Conservation (phyloP, 345 rosid species). For the Camelina hispida region DNA sequence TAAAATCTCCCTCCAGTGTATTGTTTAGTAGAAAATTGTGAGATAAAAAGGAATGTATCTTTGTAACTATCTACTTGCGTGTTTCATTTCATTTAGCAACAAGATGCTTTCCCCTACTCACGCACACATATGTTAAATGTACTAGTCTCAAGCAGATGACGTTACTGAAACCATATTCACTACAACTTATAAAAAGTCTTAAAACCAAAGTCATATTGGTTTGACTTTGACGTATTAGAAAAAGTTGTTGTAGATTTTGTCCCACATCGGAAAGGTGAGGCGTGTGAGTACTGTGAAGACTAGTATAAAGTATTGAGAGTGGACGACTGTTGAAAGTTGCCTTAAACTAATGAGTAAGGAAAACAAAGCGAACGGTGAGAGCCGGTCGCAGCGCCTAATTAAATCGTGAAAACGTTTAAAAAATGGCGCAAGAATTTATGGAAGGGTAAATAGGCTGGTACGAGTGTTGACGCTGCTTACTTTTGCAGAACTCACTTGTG, state of each 20-base stretch:
- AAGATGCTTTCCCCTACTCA: background rate
- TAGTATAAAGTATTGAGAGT: too few species aligned
- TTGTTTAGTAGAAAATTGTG: constrained; percentile 25
- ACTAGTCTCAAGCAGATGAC: too few species aligned
- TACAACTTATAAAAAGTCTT: too few species aligned
- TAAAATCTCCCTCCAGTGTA: background rate
- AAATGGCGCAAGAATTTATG: constrained; percentile 73
- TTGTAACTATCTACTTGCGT: constrained; percentile 24
- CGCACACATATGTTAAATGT: too few species aligned
- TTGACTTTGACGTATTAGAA: too few species aligned
- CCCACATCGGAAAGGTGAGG: too few species aligned
- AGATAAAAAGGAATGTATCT: background rate
- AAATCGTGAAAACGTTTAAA: background rate
- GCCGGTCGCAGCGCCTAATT: constrained; percentile 63
- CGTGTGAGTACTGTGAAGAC: too few species aligned
- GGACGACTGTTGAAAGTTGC: background rate
- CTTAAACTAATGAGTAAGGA: constrained; percentile 99
- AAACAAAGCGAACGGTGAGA: constrained; percentile 88
- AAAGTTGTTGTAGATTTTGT: too few species aligned
- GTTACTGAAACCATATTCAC: too few species aligned
- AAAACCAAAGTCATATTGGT: too few species aligned
- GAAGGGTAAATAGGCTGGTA: constrained; percentile 84
- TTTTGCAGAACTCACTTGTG: constrained; percentile 78
- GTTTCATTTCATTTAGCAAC: background rate
- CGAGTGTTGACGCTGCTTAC: constrained; percentile 85